Base-by-base conservation (phyloP, 2,329 filamentous ascomycete species). In the Scytalidium lignicola region DNA sequence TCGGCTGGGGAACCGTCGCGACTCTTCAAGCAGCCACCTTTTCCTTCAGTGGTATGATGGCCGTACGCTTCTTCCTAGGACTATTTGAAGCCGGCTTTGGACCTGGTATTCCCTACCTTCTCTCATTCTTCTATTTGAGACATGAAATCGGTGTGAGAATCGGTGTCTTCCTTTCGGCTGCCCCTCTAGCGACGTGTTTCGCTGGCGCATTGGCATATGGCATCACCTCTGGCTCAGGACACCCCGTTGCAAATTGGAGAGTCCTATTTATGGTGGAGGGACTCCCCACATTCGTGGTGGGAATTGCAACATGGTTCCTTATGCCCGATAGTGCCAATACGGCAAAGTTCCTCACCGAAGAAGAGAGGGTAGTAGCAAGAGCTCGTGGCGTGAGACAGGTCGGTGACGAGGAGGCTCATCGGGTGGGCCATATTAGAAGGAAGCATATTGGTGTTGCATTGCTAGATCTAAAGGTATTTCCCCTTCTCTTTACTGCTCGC, bases 131-230 rank as follows among this genome's bases (percentile, higher is more conserved):
- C 57, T 76, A 75, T 50, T 63, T 68, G 6, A 60, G 74, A 4
- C 58, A 66, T 17, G 88, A 91, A 59, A 71, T 91, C 9, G 88
- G 86, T 1, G 76, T 87, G 50, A 74, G 87, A 21, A 85, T 80
- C 15, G 86, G 85, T 9, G 69, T 90, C 5, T 87, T 88, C 64
- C 76, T 91, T 48, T 84, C 67, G 58, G 66, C 69, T 15, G 83
- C 82, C 0, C 83, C 85, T 1, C 69, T 88, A 13, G 84, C 84
- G 3, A 87, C 82, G 43, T 83, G 80, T 3, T 88, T 88, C 58
- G 82, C 83, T 0, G 83, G 84, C 49, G 83, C 83, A 2, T 66
- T 86, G 7, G 83, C 83, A 2, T 86, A 85, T 53, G 82, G 79
- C 0, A 86, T 88, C 55, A 87, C 83, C 0, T 82, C 78, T 5